Evolutionary conservation across 1,284 basidiomycete species (phyloP), one percentile per base, ranked within the genome.

Genomic region (Rhodotorula sp.): DNA sequence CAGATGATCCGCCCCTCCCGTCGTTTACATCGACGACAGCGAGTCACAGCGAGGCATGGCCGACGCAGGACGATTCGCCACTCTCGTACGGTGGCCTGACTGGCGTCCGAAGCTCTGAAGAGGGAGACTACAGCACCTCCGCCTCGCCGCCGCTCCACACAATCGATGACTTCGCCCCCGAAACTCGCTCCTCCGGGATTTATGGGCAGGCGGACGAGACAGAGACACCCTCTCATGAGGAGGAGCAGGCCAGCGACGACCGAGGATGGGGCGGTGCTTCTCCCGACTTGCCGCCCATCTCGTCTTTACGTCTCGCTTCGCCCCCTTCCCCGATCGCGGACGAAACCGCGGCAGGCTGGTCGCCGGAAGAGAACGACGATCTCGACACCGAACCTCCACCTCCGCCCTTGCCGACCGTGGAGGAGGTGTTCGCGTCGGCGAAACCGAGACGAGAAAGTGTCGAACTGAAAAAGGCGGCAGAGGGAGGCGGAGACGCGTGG

Each of bases 401-500:
- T 3, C 61, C 54, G 28, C 62, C 69, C 0, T 50, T 71, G 1
- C 70, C 70, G 1, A 60, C 62, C 4, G 43, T 71, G n/a, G 47
- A 58, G 10, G 70, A 71, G 31, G 26, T 65, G 1, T 71, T 71
- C 49, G 21, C 59, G 6, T 43, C 60, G 16, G 34, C 49, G 7
- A 50, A 34, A 23, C 34, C 38, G 19, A 34, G 54, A 7, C 45
- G 62, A 19, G 34, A 59, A 3, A 55, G 61, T n/a, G 60, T 21
- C 31, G 67, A 62, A 14, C 18, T 48, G 15, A 45, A 28, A 34
- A 49, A 54, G 43, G 31, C 28, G 21, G 64, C 47, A 19, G 69
- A 60, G 56, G 67, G 66, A 15, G 58, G 67, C 12, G 66, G 45
- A 2, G 69, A 66, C 45, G 72, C 67, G 5, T 74, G 69, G 66